Conservation (phyloP, 305 asterid species). For the Solanum hybrid region DNA sequence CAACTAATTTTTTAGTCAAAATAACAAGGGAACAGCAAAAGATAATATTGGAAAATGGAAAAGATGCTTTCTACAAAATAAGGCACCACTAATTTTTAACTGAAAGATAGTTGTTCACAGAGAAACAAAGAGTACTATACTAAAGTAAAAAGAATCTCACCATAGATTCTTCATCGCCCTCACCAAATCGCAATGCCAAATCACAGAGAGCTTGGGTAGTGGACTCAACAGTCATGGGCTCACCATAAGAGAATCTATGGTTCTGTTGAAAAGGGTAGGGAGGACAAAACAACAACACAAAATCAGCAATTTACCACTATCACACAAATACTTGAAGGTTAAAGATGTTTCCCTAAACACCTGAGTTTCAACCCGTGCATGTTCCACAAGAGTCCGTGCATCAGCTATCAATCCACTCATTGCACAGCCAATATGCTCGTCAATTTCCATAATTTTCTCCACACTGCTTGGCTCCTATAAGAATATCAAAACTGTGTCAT, state of each 20-base stretch:
- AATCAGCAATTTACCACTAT: conserved; percentile 3
- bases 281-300: neutral
- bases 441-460: conserved; percentile 96
- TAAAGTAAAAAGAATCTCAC: conserved; percentile 27
- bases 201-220: conserved; percentile 99
- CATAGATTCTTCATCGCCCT: conserved; percentile 99
- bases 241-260: conserved; percentile 94
- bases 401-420: conserved; percentile 98
- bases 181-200: conserved; percentile 93
- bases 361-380: conserved; percentile 96
- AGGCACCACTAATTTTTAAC: neutral
- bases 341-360: conserved; percentile 12
- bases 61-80: neutral
- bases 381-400: conserved; percentile 95
- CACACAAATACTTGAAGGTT: neutral
- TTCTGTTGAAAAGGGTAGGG: conserved; percentile 32
- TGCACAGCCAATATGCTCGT: conserved; percentile 92
- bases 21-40: neutral
- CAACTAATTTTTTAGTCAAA: neutral
- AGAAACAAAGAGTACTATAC: neutral
- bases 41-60: neutral
- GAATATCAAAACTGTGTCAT: neutral
- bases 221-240: conserved; percentile 98
- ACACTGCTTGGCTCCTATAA: conserved; percentile 92
- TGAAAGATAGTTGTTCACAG: neutral